A percentile compares a stretch with the other conserved stretches of the same genome.
These are phyloP conservation scores for Mycothermus thermophilus DNA, from an alignment of 495 filamentous ascomycete species.

Conservation along the genomic window DNA sequence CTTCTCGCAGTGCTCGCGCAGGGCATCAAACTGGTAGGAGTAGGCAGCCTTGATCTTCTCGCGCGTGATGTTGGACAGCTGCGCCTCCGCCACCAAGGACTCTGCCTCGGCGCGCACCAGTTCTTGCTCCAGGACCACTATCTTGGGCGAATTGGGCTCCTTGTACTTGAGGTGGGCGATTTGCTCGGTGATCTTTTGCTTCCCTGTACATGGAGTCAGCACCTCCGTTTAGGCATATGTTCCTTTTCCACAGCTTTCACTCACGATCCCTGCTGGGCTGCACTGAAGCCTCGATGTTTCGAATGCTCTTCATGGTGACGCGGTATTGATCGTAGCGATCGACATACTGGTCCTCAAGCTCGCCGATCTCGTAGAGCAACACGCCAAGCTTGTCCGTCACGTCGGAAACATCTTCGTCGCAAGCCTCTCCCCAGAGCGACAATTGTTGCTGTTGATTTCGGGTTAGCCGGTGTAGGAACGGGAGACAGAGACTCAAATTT, in stretches of 20 bases:
- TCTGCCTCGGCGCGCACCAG: constrained; percentile 97
- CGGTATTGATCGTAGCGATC: constrained; percentile 98
- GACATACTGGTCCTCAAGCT: constrained; percentile 94
- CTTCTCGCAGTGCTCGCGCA: constrained; percentile 97
- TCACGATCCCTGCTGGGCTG: constrained; percentile 94
- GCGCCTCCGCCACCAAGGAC: constrained; percentile 92
- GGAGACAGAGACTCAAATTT: neutral
- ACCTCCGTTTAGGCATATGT: constrained; percentile 3
- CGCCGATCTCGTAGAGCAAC: constrained; percentile 93
- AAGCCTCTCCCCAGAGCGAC: constrained; percentile 91
- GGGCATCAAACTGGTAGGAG: constrained; percentile 94
- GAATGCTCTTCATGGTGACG: constrained; percentile 97
- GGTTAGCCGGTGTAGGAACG: constrained; percentile 14
- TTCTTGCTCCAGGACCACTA: constrained; percentile 95
- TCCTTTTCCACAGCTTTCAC: constrained; percentile 13
- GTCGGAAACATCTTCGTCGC: constrained; percentile 96
- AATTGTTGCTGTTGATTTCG: constrained; percentile 66
- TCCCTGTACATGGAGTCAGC: too few relatives aligned
- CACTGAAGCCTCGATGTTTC: constrained; percentile 96
- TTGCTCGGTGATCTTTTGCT: constrained; percentile 98
- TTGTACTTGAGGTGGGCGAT: constrained; percentile 99
- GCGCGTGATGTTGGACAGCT: constrained; percentile 96
- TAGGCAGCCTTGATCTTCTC: constrained; percentile 98
- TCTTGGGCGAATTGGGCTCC: constrained; percentile 93
- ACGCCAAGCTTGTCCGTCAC: constrained; percentile 98